These are phyloP conservation scores for Saxispiralis lemnorum DNA, from an alignment of 495 filamentous ascomycete species.

Conservation along the genomic window DNA sequence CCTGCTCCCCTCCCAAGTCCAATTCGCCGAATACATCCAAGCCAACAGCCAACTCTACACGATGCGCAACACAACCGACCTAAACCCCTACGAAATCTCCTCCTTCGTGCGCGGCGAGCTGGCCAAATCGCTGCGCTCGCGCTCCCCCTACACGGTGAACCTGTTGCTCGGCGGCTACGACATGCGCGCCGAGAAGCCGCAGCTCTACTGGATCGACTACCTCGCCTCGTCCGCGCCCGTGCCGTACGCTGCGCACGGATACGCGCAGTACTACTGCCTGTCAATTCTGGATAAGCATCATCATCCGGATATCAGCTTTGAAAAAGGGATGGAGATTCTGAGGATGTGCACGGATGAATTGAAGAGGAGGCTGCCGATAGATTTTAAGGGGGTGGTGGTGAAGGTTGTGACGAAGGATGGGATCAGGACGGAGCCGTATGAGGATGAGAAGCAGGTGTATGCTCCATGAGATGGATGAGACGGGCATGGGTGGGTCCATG, in stretches of 20 bases:
- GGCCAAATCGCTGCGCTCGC: constrained; percentile 70
- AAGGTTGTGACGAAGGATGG: constrained; percentile 91
- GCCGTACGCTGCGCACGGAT: constrained; percentile 93
- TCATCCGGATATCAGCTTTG: constrained; percentile 75
- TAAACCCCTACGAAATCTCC: constrained; percentile 72
- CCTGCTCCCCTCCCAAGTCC: constrained; percentile 39
- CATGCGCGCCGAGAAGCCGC: constrained; percentile 64
- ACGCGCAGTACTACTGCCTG: constrained; percentile 95
- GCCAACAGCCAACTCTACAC: constrained; percentile 95
- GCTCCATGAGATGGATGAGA: constrained; percentile 5
- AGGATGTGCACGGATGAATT: constrained; percentile 91
- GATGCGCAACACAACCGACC: constrained; percentile 88
- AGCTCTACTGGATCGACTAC: constrained; percentile 91
- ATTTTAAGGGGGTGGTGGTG: constrained; percentile 90
- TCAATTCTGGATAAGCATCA: constrained; percentile 97
- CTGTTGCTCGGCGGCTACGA: constrained; percentile 84
- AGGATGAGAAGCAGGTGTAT: constrained; percentile 30
- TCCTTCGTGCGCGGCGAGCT: constrained; percentile 87
- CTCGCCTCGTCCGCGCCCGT: constrained; percentile 71
- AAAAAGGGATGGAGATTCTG: constrained; percentile 75
- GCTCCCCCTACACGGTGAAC: constrained; percentile 90
- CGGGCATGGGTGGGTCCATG: too few species aligned
- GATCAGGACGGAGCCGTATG: constrained; percentile 60
- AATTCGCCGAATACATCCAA: constrained; percentile 99
- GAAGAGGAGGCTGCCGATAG: constrained; percentile 85